phyloP scores from a whole-genome alignment of 1,139 yeast genomes.

The Pichia sp. region DNA sequence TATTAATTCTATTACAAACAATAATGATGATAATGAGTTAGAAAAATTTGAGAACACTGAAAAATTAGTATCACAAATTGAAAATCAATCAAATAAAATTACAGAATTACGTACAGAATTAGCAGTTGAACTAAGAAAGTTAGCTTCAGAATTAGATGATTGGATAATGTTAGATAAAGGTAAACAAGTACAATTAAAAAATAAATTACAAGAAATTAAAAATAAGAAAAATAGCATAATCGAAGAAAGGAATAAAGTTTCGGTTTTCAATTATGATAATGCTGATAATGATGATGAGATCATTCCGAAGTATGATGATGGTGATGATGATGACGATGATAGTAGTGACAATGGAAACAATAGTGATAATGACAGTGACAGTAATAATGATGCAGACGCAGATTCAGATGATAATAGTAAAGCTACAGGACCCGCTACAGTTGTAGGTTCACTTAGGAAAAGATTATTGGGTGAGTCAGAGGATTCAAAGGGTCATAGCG shows the following conservation, averaged over 20 bases:
- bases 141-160: slow-evolving; percentile 38
- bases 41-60: slow-evolving; percentile 4
- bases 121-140: slow-evolving; percentile 37
- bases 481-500: neutral
- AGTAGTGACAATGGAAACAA: slow-evolving; percentile 22
- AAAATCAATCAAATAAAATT: slow-evolving; percentile 25
- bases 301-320: slow-evolving; percentile 30
- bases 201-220: slow-evolving; percentile 15
- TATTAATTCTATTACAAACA: neutral
- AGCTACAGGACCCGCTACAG: neutral
- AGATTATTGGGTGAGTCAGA: slow-evolving; percentile 4
- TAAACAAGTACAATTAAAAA: slow-evolving; percentile 38
- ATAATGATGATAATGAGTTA: neutral
- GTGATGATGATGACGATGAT: slow-evolving; percentile 33
- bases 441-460: slow-evolving; percentile 2
- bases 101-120: slow-evolving; percentile 35
- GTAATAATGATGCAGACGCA: neutral
- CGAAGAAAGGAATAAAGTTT: slow-evolving; percentile 6
- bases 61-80: slow-evolving; percentile 4
- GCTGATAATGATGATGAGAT: slow-evolving; percentile 22
- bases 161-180: slow-evolving; percentile 41
- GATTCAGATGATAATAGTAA: neutral
- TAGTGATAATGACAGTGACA: slow-evolving; percentile 26
- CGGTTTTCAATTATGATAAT: slow-evolving; percentile 25
- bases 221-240: slow-evolving; percentile 11